Evolutionary conservation across 345 rosid species (phyloP).

Genomic region (Sonneratia alba): DNA sequence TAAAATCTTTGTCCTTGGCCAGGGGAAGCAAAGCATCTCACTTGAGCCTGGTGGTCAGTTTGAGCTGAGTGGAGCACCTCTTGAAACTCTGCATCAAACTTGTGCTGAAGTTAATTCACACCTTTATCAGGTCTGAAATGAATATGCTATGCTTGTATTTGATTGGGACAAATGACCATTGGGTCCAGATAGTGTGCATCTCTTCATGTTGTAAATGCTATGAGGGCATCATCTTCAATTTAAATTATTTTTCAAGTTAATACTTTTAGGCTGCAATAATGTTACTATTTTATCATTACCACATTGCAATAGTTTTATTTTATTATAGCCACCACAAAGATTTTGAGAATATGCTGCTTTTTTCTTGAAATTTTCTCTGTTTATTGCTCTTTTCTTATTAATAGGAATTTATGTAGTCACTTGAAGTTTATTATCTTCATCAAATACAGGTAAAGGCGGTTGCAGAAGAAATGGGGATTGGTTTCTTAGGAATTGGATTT

Average conservation of each 20-base stretch:
- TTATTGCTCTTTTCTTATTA: neutral
- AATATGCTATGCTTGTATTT: neutral
- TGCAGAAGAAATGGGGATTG: constrained; percentile 98
- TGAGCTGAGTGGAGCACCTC: constrained; percentile 99
- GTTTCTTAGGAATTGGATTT: constrained; percentile 96
- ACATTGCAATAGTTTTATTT: neutral
- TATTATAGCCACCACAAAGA: neutral
- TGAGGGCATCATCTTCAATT: neutral
- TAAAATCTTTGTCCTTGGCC: constrained; percentile 17
- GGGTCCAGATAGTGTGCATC: neutral
- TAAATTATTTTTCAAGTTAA: neutral
- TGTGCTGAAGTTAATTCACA: constrained; percentile 99
- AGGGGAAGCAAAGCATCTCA: constrained; percentile 98
- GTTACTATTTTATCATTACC: neutral
- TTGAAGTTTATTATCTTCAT: neutral
- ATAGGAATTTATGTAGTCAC: neutral
- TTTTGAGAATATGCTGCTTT: neutral
- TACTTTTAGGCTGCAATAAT: neutral
- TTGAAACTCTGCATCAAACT: constrained; percentile 97
- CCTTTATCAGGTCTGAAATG: constrained; percentile 74
- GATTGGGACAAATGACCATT: neutral
- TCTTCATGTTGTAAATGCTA: neutral
- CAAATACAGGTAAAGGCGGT: constrained; percentile 84
- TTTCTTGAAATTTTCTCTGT: neutral
- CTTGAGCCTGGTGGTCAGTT: constrained; percentile 98